phyloP scores from a whole-genome alignment of 257 asterid species.

The Eucommia ulmoides region DNA sequence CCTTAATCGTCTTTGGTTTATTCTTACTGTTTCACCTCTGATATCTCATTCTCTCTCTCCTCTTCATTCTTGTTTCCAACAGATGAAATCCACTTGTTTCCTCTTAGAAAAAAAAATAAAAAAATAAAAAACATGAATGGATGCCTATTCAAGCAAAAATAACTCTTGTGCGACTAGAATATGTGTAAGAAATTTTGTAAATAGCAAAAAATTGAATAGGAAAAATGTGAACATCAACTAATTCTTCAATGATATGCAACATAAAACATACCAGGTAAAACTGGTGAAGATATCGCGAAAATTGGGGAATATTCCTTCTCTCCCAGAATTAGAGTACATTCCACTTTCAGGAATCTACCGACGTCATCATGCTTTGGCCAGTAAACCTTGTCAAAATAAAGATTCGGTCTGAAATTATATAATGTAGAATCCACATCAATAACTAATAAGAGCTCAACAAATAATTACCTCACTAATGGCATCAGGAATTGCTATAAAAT shows the following conservation, averaged over 20 bases:
- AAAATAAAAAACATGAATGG: too few relatives aligned
- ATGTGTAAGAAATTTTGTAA: too few relatives aligned
- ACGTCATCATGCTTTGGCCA: conserved; percentile 69
- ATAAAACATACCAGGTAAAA: conserved; percentile 61
- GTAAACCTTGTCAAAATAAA: conserved; percentile 34
- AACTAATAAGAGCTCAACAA: conserved; percentile 7
- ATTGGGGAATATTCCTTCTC: conserved; percentile 53
- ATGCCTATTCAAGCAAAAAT: too few relatives aligned
- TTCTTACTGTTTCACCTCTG: too few relatives aligned
- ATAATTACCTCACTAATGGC: conserved; percentile 63
- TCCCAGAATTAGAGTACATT: conserved; percentile 67
- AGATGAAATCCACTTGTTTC: too few relatives aligned
- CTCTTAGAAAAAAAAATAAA: too few relatives aligned
- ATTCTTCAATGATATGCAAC: background rate
- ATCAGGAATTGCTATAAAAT: conserved; percentile 51
- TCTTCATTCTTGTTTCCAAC: too few relatives aligned
- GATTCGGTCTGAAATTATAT: background rate
- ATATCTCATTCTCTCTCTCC: too few relatives aligned
- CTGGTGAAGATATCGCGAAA: conserved; percentile 80
- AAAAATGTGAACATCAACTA: background rate
- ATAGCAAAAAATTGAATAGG: too few relatives aligned
- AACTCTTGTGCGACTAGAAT: too few relatives aligned
- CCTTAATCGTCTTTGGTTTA: too few relatives aligned
- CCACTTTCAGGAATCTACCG: conserved; percentile 71
- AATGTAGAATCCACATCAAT: background rate